phyloP scores from a whole-genome alignment of 1,139 yeast species.

The Candida glucosophila region DNA sequence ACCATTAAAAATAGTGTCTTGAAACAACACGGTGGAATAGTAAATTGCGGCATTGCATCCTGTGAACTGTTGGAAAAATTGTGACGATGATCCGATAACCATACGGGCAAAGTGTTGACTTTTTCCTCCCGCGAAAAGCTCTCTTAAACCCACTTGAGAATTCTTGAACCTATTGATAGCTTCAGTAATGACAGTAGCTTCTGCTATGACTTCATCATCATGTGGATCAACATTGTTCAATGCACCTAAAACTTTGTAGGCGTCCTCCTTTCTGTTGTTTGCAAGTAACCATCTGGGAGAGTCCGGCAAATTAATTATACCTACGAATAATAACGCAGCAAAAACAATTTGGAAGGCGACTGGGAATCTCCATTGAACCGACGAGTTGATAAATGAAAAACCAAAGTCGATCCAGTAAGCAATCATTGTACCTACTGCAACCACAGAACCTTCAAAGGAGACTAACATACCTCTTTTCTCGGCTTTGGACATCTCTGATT shows the following conservation, averaged over 20 bases:
- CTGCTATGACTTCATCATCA: constrained; percentile 40
- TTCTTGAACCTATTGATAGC: constrained; percentile 33
- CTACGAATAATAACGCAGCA: constrained; percentile 26
- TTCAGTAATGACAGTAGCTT: constrained; percentile 31
- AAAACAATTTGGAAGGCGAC: constrained; percentile 38
- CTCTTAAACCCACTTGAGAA: constrained; percentile 34
- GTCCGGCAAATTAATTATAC: constrained; percentile 45
- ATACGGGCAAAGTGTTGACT: constrained; percentile 49
- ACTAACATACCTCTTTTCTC: constrained; percentile 67
- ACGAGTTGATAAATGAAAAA: constrained; percentile 42
- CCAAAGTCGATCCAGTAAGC: constrained; percentile 81
- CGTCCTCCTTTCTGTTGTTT: constrained; percentile 43
- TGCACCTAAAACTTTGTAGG: constrained; percentile 32
- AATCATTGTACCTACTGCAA: constrained; percentile 62
- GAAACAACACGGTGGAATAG: constrained; percentile 56
- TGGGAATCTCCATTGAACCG: constrained; percentile 46
- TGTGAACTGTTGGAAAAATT: constrained; percentile 48
- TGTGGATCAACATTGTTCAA: constrained; percentile 27
- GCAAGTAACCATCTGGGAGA: constrained; percentile 73
- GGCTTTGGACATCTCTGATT: constrained; percentile 69
- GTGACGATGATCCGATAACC: constrained; percentile 54
- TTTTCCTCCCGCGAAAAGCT: constrained; percentile 51
- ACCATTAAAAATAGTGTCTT: constrained; percentile 41
- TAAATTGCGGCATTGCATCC: constrained; percentile 67
- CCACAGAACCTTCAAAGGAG: constrained; percentile 60